Evolutionary conservation across 1,139 yeast species (phyloP).

Genomic region (Suhomyces guaymorum): DNA sequence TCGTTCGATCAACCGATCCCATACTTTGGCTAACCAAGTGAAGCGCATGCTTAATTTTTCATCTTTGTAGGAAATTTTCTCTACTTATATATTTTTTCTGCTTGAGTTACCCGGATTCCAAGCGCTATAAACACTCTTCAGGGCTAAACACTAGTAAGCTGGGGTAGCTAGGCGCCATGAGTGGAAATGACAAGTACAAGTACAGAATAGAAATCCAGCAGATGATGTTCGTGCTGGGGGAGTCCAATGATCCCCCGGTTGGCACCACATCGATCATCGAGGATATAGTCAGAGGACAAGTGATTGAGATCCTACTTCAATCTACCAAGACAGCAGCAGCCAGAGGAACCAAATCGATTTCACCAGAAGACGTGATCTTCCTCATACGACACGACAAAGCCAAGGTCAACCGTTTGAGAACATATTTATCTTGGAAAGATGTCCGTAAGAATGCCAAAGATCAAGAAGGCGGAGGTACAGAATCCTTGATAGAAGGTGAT

Average conservation of each 20-base stretch:
- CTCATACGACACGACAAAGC: constrained; percentile 92
- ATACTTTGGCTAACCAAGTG: neutral
- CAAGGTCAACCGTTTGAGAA: constrained; percentile 85
- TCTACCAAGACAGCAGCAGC: constrained; percentile 75
- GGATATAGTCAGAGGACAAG: constrained; percentile 94
- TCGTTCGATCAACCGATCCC: neutral
- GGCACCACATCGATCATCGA: constrained; percentile 90
- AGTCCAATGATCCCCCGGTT: constrained; percentile 88
- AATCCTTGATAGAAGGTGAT: constrained; percentile 46
- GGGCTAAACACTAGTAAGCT: constrained; percentile 9
- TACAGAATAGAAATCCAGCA: constrained; percentile 88
- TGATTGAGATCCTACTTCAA: constrained; percentile 80
- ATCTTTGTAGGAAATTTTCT: constrained; percentile 4
- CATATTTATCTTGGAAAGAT: constrained; percentile 96
- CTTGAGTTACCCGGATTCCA: constrained; percentile 15
- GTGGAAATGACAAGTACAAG: constrained; percentile 52
- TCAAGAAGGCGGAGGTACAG: constrained; percentile 83
- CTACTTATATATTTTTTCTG: constrained; percentile 6
- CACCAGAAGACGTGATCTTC: constrained; percentile 92
- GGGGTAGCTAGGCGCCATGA: constrained; percentile 5
- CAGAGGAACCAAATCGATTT: constrained; percentile 81
- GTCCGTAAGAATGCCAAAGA: constrained; percentile 96
- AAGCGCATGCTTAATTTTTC: neutral
- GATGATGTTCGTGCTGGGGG: constrained; percentile 99
- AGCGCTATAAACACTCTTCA: constrained; percentile 1